phyloP scores from a whole-genome alignment of 257 asterid species.

The Ajuga chamaepitys region DNA sequence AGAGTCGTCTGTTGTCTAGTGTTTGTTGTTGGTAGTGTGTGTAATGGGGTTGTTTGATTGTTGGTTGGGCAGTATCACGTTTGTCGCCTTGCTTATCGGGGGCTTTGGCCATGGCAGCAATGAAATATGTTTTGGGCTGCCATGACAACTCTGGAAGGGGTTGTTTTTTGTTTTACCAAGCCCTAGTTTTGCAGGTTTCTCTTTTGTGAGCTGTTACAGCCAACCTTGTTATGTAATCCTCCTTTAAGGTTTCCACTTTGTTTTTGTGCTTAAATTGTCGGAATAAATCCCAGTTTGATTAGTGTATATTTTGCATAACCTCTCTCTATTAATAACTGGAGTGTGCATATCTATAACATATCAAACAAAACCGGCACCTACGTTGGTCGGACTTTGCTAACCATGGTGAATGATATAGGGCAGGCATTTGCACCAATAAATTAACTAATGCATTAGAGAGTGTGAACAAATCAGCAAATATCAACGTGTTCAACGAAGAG shows the following conservation, averaged over 20 bases:
- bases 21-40: constrained; percentile 20
- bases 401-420: too few relatives aligned
- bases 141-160: constrained; percentile 35
- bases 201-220: constrained; percentile 34
- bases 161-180: constrained; percentile 49
- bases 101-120: constrained; percentile 62
- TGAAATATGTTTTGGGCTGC: constrained; percentile 37
- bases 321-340: too few relatives aligned
- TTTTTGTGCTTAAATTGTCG: not conserved
- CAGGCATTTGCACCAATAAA: too few relatives aligned
- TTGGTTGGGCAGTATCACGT: constrained; percentile 33
- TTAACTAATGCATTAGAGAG: too few relatives aligned
- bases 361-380: too few relatives aligned
- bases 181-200: constrained; percentile 67
- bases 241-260: constrained; percentile 3
- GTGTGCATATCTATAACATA: too few relatives aligned
- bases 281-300: constrained; percentile 25
- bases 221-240: constrained; percentile 28
- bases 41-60: constrained; percentile 21
- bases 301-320: too few relatives aligned
- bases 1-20: not conserved
- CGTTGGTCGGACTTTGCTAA: too few relatives aligned
- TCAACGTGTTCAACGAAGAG: too few relatives aligned
- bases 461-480: too few relatives aligned
- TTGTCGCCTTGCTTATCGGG: constrained; percentile 34